These are phyloP conservation scores for Ceratocystis eucalypticola DNA, from an alignment of 2,329 filamentous ascomycete genomes.

Conservation along the genomic window DNA sequence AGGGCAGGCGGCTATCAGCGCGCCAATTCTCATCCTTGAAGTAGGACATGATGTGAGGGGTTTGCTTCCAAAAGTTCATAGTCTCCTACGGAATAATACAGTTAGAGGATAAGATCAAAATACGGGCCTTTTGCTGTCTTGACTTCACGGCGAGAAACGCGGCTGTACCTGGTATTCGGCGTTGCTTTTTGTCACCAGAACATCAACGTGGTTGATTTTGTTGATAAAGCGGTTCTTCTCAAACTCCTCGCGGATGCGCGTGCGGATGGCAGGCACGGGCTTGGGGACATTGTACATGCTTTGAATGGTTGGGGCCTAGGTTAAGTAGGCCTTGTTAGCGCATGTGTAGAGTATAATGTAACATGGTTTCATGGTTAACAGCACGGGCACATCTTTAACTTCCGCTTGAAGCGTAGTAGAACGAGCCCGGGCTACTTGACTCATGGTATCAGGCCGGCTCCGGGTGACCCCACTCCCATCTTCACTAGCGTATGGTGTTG, in stretches of 20 bases:
- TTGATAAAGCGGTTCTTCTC: conserved; percentile 89
- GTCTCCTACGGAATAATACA: conserved; percentile 54
- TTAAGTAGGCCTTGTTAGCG: neutral
- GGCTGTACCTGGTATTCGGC: conserved; percentile 75
- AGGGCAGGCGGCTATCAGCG: conserved; percentile 65
- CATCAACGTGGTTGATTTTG: conserved; percentile 76
- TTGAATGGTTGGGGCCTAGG: conserved; percentile 86
- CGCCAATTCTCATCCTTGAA: conserved; percentile 73
- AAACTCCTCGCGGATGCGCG: conserved; percentile 92
- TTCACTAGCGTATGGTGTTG: neutral
- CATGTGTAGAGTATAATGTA: too few relatives aligned
- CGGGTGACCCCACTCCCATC: neutral
- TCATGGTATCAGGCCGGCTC: neutral
- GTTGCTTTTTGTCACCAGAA: conserved; percentile 80
- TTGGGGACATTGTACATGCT: conserved; percentile 91
- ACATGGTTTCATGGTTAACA: too few relatives aligned
- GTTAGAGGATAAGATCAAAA: neutral
- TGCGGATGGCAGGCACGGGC: conserved; percentile 74
- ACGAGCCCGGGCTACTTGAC: neutral
- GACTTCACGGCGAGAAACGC: neutral
- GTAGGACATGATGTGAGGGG: conserved; percentile 90
- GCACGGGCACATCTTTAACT: too few relatives aligned
- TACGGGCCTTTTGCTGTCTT: neutral
- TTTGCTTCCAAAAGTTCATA: conserved; percentile 98
- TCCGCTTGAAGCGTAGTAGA: neutral